These are phyloP conservation scores for Candida sanyaensis DNA, from an alignment of 1,139 yeast genomes.

Conservation along the genomic window DNA sequence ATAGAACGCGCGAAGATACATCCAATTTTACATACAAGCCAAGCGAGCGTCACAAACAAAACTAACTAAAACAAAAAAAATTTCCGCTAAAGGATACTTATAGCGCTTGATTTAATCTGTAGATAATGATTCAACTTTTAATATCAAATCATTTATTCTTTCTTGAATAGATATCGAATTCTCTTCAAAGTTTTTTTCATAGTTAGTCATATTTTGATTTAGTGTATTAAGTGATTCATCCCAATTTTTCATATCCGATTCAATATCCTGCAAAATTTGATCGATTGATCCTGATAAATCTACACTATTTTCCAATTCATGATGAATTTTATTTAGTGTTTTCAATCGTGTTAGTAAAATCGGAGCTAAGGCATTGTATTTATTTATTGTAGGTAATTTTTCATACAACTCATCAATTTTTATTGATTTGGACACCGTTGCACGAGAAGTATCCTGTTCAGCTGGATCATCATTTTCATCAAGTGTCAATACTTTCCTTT, in stretches of 20 bases:
- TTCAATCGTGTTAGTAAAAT: slow-evolving; percentile 43
- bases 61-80: not conserved
- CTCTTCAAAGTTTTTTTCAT: slow-evolving; percentile 15
- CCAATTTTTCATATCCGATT: slow-evolving; percentile 44
- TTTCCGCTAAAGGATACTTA: too few relatives aligned
- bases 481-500: slow-evolving; percentile 15
- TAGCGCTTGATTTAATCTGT: not conserved
- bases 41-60: not conserved
- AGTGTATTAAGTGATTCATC: slow-evolving; percentile 35
- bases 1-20: not conserved
- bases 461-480: slow-evolving; percentile 1
- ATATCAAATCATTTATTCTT: slow-evolving; percentile 15
- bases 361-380: slow-evolving; percentile 38
- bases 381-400: slow-evolving; percentile 37
- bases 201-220: slow-evolving; percentile 34
- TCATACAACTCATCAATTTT: slow-evolving; percentile 41
- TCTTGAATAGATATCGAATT: slow-evolving; percentile 16
- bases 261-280: slow-evolving; percentile 30
- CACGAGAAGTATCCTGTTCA: not conserved
- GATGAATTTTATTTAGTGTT: slow-evolving; percentile 46
- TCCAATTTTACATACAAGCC: not conserved
- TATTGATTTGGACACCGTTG: slow-evolving; percentile 7
- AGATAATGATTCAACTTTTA: slow-evolving; percentile 8
- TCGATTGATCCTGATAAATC: slow-evolving; percentile 36
- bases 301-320: slow-evolving; percentile 33